A percentile compares a stretch with the other conserved stretches of the same genome.
phyloP scores from a whole-genome alignment of 225 moss, liverwort and hornwort species.

The Sphagnum tenellum region DNA sequence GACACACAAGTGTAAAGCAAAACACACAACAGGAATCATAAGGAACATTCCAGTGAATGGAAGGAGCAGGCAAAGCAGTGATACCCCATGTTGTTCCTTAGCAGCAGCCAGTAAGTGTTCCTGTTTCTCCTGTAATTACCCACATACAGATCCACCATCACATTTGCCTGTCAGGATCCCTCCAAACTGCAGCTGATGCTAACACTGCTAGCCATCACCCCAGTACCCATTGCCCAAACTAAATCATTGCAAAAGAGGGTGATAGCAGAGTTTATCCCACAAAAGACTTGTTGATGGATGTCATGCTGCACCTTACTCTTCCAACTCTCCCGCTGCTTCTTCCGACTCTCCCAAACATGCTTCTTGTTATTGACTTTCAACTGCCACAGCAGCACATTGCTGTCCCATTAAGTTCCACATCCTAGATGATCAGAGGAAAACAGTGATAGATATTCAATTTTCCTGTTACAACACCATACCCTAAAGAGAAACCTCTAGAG shows the following conservation, averaged over 20 bases:
- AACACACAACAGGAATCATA: too few species aligned
- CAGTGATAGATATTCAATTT: too few species aligned
- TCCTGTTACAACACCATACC: too few species aligned
- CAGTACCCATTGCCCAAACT: too few species aligned
- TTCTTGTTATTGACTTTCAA: conserved; percentile 57
- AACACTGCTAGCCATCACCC: too few species aligned
- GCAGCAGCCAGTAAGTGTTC: conserved; percentile 57
- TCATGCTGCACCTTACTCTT: conserved; percentile 31
- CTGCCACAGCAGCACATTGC: conserved; percentile 6
- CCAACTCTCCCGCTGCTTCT: conserved; percentile 29
- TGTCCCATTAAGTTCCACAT: not conserved
- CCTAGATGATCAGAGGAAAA: not conserved
- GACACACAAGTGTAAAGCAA: too few species aligned
- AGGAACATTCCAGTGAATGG: not conserved
- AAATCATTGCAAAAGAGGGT: too few species aligned
- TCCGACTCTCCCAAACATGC: conserved; percentile 32
- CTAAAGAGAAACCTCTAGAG: too few species aligned
- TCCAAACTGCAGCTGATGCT: too few species aligned
- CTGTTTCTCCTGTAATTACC: conserved; percentile 32
- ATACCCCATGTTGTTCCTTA: conserved; percentile 47
- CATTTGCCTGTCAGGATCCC: too few species aligned
- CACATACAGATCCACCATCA: not conserved
- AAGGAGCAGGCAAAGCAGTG: not conserved
- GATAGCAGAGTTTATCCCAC: too few species aligned
- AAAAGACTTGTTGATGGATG: not conserved